A percentile compares a stretch with the other conserved stretches of the same genome.
Conservation (phyloP, 345 rosid species). For the Gossypium turneri region DNA sequence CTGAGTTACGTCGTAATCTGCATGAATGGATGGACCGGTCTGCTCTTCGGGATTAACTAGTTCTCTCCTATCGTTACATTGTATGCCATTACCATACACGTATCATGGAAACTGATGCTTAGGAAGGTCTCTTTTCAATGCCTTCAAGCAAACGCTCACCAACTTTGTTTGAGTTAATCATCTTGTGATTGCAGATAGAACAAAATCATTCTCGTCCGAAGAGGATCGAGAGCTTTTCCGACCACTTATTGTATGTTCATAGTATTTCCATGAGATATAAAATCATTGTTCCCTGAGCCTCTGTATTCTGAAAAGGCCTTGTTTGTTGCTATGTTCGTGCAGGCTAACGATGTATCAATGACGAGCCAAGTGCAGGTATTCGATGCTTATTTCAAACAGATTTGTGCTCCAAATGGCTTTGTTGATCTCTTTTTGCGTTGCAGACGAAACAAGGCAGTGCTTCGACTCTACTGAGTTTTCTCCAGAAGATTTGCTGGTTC, state of each 20-base stretch:
- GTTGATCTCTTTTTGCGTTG: neutral
- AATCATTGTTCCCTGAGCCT: neutral
- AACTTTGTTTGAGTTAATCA: neutral
- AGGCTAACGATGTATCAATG: conserved; percentile 18
- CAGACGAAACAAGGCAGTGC: conserved; percentile 15
- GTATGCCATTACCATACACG: neutral
- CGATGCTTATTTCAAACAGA: neutral
- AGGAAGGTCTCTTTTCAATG: neutral
- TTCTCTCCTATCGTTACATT: neutral
- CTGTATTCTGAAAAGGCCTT: neutral
- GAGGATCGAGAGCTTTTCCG: conserved; percentile 27
- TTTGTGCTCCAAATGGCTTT: neutral
- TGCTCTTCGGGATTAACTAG: neutral
- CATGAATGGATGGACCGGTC: neutral
- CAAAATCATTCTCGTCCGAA: neutral
- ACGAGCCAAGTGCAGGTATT: conserved; percentile 21
- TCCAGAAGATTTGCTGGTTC: conserved; percentile 24
- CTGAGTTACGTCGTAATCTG: neutral
- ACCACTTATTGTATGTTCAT: conserved; percentile 38
- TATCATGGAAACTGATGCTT: neutral
- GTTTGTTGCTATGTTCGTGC: conserved; percentile 4
- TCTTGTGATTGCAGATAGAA: conserved; percentile 25
- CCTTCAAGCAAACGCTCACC: neutral
- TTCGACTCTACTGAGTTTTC: conserved; percentile 11
- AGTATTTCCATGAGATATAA: neutral